A percentile compares a stretch with the other conserved stretches of the same genome.
Conservation (phyloP, 208 protist genomes). For the Naegleria lovaniensis region DNA sequence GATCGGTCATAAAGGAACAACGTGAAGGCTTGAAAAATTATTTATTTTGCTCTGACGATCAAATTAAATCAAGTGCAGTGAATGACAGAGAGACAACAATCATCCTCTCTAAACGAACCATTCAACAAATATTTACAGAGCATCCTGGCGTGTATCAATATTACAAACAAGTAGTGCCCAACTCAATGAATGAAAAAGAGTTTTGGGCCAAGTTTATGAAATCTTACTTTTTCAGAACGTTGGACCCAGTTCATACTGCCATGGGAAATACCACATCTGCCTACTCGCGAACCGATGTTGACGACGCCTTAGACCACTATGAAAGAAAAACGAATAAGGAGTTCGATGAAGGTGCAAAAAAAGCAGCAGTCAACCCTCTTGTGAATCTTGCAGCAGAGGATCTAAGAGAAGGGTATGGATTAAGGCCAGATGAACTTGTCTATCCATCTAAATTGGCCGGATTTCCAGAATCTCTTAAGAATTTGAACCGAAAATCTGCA, state of each 20-base stretch:
- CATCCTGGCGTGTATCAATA: background rate
- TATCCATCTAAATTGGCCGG: background rate
- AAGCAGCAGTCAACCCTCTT: background rate
- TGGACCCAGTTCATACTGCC: background rate
- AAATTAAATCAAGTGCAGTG: background rate
- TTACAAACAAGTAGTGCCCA: background rate
- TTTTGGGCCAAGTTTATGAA: constrained; percentile 4
- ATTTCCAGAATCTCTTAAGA: background rate
- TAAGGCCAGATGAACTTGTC: background rate
- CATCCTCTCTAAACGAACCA: background rate
- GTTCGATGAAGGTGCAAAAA: constrained; percentile 8
- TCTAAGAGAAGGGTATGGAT: background rate
- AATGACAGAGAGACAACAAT: background rate
- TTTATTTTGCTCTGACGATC: background rate
- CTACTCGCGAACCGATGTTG: background rate
- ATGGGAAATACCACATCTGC: background rate
- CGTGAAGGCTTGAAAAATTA: background rate
- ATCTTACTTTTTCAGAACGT: background rate
- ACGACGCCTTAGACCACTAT: background rate
- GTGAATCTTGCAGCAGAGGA: background rate
- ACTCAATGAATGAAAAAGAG: background rate
- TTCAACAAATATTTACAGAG: constrained; percentile 19
- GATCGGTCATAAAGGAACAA: background rate
- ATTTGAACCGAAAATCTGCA: constrained; percentile 1
- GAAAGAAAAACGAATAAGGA: background rate